Conservation (phyloP, 441 rosid species). For the Brassica hybrid region DNA sequence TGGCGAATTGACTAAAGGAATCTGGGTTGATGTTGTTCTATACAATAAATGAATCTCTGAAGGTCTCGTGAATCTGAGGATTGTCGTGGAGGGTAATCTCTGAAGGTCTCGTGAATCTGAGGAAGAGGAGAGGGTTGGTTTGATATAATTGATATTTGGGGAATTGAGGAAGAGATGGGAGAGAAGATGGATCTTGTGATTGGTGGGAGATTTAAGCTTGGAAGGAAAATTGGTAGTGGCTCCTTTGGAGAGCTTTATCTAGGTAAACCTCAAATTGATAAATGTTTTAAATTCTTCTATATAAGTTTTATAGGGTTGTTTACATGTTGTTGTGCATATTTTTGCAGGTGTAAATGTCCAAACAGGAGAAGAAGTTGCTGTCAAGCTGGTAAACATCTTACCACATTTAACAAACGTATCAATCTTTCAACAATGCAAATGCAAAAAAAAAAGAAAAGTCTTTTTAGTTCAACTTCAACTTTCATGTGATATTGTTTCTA, state of each 20-base stretch:
- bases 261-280: slow-evolving; percentile 47
- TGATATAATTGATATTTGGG: neutral
- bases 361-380: slow-evolving; percentile 95
- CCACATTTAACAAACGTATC: neutral
- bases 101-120: slow-evolving; percentile 23
- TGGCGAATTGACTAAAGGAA: slow-evolving; percentile 18
- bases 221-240: slow-evolving; percentile 96
- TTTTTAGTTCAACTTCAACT: slow-evolving; percentile 23
- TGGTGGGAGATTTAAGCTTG: slow-evolving; percentile 88
- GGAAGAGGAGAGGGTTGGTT: slow-evolving; percentile 9
- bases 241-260: slow-evolving; percentile 92
- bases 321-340: slow-evolving; percentile 17
- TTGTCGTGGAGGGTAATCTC: slow-evolving; percentile 30
- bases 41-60: neutral
- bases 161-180: slow-evolving; percentile 41
- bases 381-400: slow-evolving; percentile 76
- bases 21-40: neutral
- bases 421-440: slow-evolving; percentile 23
- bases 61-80: slow-evolving; percentile 20
- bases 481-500: slow-evolving; percentile 33
- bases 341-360: slow-evolving; percentile 82
- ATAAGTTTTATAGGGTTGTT: slow-evolving; percentile 20
- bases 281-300: neutral
- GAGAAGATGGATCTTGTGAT: slow-evolving; percentile 71
- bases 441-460: neutral